These are phyloP conservation scores for Tetrahymena malaccensis DNA, from an alignment of 73 alveolate genomes.

Conservation along the genomic window DNA sequence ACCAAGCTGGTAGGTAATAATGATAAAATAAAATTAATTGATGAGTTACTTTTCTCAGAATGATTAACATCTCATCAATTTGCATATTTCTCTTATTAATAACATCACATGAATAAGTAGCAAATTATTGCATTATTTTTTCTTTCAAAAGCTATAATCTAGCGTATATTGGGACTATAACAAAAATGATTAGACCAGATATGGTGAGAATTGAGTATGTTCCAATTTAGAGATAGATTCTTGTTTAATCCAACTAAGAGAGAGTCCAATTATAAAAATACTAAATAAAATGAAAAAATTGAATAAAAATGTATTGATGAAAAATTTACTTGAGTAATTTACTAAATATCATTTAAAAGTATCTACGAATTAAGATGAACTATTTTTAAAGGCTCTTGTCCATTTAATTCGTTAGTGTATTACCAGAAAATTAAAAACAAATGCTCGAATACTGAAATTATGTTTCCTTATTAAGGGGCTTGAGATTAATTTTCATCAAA, in stretches of 20 bases:
- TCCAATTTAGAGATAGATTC: background rate
- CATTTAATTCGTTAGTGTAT: background rate
- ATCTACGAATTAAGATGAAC: background rate
- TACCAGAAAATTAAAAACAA: background rate
- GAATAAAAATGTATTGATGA: background rate
- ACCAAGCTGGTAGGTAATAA: background rate
- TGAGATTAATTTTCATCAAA: background rate
- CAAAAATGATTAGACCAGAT: background rate
- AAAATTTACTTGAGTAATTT: background rate
- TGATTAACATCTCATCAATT: background rate
- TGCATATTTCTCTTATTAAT: background rate
- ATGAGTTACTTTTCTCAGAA: background rate
- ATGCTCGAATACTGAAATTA: background rate
- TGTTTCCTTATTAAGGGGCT: background rate
- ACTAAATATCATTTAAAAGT: background rate
- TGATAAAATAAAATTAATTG: background rate
- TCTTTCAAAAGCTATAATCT: background rate
- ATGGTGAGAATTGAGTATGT: background rate
- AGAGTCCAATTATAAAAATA: background rate
- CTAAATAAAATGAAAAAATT: background rate
- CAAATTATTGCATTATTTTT: background rate
- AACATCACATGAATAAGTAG: background rate
- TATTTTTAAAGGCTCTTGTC: background rate
- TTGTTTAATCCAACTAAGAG: background rate
- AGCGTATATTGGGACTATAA: background rate